Conservation (phyloP, 805 yeast species). For the Candida odintsovae region DNA sequence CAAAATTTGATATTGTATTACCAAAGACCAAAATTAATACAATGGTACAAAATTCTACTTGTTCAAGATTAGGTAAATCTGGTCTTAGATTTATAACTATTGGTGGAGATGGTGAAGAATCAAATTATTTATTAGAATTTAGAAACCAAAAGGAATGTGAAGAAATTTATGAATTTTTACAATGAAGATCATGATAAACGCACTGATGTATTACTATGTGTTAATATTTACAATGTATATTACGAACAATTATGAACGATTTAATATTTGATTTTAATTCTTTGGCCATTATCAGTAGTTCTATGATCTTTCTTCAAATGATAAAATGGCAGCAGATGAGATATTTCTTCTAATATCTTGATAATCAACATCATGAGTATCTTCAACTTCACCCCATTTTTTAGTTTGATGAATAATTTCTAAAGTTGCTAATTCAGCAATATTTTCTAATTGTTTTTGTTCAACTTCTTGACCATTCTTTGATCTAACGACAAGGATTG, state of each 20-base stretch:
- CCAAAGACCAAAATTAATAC: slow-evolving; percentile 2
- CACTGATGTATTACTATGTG: background rate
- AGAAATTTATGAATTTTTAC: slow-evolving; percentile 17
- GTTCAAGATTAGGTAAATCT: slow-evolving; percentile 19
- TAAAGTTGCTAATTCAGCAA: slow-evolving; percentile 71
- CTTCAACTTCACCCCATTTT: slow-evolving; percentile 98
- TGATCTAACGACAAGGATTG: slow-evolving; percentile 56
- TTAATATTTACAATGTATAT: background rate
- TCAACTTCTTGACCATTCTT: slow-evolving; percentile 44
- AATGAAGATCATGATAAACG: background rate
- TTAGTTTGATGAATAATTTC: slow-evolving; percentile 83
- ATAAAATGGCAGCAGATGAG: slow-evolving; percentile 67
- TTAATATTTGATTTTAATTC: background rate
- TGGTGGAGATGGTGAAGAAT: slow-evolving; percentile 16
- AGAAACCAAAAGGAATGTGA: slow-evolving; percentile 15
- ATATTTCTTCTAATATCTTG: slow-evolving; percentile 82
- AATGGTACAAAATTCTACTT: slow-evolving; percentile 12
- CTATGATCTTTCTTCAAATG: slow-evolving; percentile 25
- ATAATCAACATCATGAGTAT: slow-evolving; percentile 95
- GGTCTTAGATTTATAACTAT: slow-evolving; percentile 16
- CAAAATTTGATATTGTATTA: slow-evolving; percentile 13
- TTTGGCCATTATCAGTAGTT: background rate
- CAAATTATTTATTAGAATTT: slow-evolving; percentile 20
- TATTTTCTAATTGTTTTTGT: slow-evolving; percentile 52
- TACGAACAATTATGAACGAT: background rate